A percentile compares a stretch with the other conserved stretches of the same genome.
Evolutionary conservation across 352 stramenopile species (phyloP).

Genomic region (Pythium guiyangense): DNA sequence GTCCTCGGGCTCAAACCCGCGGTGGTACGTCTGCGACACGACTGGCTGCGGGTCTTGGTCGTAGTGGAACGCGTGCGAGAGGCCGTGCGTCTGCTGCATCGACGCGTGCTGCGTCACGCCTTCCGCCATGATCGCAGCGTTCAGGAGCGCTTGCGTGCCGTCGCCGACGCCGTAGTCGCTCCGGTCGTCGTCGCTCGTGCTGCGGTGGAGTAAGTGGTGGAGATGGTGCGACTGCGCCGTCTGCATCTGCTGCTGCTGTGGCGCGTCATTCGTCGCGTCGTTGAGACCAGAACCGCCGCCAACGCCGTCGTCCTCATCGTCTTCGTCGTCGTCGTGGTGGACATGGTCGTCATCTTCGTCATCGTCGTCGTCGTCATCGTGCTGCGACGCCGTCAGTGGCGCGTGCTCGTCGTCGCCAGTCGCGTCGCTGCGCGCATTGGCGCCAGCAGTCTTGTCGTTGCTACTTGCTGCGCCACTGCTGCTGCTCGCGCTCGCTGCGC

Average conservation of each 20-base stretch:
- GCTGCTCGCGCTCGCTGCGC: not conserved
- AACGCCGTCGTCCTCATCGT: constrained; percentile 7
- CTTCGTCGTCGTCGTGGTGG: constrained; percentile 4
- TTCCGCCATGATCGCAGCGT: constrained; percentile 69
- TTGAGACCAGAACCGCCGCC: not conserved
- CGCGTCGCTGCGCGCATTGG: not conserved
- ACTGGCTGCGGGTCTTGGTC: constrained; percentile 6
- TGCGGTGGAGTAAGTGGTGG: constrained; percentile 15
- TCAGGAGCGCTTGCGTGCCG: constrained; percentile 61
- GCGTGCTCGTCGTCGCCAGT: constrained; percentile 7
- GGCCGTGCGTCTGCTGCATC: constrained; percentile 8
- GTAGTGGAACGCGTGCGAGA: constrained; percentile 4
- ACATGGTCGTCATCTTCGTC: constrained; percentile 3
- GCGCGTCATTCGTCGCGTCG: constrained; percentile 13
- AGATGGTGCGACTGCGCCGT: constrained; percentile 12
- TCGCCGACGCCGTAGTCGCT: constrained; percentile 42
- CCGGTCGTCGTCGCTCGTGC: constrained; percentile 13
- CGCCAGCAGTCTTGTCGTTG: not conserved
- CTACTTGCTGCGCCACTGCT: not conserved
- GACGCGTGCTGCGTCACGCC: constrained; percentile 41
- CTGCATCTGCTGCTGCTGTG: not conserved
- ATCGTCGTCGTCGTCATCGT: constrained; percentile 10
- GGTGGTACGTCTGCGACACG: constrained; percentile 27
- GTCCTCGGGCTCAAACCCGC: constrained; percentile 66
- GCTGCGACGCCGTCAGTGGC: constrained; percentile 1